Conservation (phyloP, 1,284 basidiomycete genomes). For the Cutaneotrichosporon cutaneum region DNA sequence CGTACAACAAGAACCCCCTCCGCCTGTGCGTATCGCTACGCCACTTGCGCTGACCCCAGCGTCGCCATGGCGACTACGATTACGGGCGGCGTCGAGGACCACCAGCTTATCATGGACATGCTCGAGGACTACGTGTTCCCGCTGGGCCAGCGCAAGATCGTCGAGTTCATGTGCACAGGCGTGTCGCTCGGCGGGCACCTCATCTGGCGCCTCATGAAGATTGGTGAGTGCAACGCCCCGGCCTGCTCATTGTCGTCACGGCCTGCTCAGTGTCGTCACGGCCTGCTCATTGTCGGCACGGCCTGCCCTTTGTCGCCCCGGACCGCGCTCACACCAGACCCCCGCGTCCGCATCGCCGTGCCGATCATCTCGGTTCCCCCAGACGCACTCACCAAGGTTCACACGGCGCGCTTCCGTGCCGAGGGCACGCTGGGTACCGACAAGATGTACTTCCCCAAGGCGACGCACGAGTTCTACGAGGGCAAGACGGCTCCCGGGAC, state of each 20-base stretch:
- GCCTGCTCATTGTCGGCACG: too few species aligned
- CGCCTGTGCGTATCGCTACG: constrained; percentile 53
- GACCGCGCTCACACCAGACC: constrained; percentile 7
- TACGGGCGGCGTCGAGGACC: constrained; percentile 55
- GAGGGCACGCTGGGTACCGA: constrained; percentile 15
- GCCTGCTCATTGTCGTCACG: too few species aligned
- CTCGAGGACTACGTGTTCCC: constrained; percentile 76
- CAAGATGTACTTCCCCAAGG: constrained; percentile 18
- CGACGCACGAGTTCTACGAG: constrained; percentile 17
- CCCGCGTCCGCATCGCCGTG: constrained; percentile 17
- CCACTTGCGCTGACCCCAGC: constrained; percentile 1
- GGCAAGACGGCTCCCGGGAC: not conserved
- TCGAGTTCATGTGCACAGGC: constrained; percentile 63
- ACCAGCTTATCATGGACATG: constrained; percentile 78
- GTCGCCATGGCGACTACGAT: constrained; percentile 18
- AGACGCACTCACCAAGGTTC: constrained; percentile 16
- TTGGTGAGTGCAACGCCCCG: constrained; percentile 8
- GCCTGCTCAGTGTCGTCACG: too few species aligned
- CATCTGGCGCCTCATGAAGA: constrained; percentile 21
- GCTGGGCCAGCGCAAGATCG: constrained; percentile 63
- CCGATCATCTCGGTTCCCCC: constrained; percentile 22
- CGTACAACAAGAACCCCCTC: constrained; percentile 64
- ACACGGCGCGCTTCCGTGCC: constrained; percentile 13
- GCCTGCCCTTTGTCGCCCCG: too few species aligned
- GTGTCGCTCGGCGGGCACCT: constrained; percentile 55